A percentile compares a stretch with the other conserved stretches of the same genome.
Conservation (phyloP, 768 basidiomycete species). For the Strobilomyces dryophilus region DNA sequence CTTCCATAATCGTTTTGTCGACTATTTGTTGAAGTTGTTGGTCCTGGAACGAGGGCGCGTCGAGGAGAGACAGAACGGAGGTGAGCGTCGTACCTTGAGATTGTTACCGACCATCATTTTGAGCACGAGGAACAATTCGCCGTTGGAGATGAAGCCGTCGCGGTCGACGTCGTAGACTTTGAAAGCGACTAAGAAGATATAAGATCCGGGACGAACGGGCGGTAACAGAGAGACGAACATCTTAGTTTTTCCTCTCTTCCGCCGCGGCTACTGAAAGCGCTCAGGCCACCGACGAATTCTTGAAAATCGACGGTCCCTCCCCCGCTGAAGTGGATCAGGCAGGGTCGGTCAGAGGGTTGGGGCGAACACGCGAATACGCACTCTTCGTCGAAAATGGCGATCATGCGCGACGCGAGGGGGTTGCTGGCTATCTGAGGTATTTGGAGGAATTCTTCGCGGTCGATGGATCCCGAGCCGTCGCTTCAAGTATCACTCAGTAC, state of each 20-base stretch:
- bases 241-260: constrained; percentile 94
- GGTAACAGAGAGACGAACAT: constrained; percentile 52
- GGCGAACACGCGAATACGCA: constrained; percentile 41
- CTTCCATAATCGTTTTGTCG: constrained; percentile 99
- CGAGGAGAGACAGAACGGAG: neutral
- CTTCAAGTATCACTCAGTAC: constrained; percentile 34
- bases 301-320: constrained; percentile 99
- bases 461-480: constrained; percentile 96
- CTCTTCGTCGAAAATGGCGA: constrained; percentile 99
- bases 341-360: neutral
- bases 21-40: constrained; percentile 99
- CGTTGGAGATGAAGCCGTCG: constrained; percentile 97
- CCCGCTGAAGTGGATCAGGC: constrained; percentile 53
- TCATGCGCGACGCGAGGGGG: constrained; percentile 94
- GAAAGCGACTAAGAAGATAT: constrained; percentile 75
- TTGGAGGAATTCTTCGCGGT: constrained; percentile 97
- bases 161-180: constrained; percentile 99
- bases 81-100: constrained; percentile 63
- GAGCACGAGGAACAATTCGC: constrained; percentile 94
- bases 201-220: neutral
- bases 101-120: constrained; percentile 99
- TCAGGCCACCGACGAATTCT: constrained; percentile 96
- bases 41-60: constrained; percentile 50
- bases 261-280: constrained; percentile 95
- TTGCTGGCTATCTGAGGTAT: constrained; percentile 99